Conservation (phyloP, 1,284 basidiomycete genomes). For the Phellopilus nigrolimitatus region DNA sequence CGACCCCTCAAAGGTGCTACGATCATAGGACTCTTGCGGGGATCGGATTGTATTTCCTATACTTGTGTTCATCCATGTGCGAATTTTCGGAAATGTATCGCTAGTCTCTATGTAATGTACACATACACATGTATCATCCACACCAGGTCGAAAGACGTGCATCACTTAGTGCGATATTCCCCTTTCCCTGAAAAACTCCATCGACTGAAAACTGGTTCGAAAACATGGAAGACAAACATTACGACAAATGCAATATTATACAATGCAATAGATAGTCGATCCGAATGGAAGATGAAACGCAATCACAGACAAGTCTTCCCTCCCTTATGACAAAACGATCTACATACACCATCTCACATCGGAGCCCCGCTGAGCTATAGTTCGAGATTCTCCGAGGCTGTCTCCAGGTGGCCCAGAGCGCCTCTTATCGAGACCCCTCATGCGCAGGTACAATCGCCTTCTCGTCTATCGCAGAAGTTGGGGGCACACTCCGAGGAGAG, state of each 20-base stretch:
- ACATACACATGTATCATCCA: no score
- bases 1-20: no score
- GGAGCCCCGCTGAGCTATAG: no score
- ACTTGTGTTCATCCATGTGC: no score
- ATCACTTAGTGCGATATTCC: no score
- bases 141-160: no score
- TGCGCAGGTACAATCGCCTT: neutral
- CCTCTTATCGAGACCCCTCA: neutral
- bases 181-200: no score
- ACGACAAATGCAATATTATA: slow-evolving; percentile 10
- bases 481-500: neutral
- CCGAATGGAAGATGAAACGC: neutral
- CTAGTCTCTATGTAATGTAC: no score
- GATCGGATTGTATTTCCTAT: neutral
- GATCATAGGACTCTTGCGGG: neutral
- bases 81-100: no score
- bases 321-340: neutral
- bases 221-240: neutral
- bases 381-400: no score
- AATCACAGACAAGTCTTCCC: no score
- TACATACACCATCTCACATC: neutral
- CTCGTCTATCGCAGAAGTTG: neutral
- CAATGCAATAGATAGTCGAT: slow-evolving; percentile 4
- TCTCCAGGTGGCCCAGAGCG: neutral
- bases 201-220: no score